Evolutionary conservation across 345 rosid genomes (phyloP).

Genomic region (Cardiospermum halicacabum): DNA sequence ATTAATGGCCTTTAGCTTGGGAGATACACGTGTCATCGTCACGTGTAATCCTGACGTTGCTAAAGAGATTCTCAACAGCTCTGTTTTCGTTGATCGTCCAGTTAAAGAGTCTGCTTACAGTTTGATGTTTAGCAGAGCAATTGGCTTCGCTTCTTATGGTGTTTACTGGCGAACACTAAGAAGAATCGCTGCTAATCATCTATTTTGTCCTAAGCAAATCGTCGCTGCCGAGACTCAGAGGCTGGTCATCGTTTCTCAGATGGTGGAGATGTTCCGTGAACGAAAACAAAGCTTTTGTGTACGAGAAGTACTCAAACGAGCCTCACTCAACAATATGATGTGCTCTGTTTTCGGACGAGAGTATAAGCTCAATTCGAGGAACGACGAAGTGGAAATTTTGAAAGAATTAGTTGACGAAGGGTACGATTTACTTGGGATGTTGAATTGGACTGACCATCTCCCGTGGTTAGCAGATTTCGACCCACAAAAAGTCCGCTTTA

Average conservation of each 20-base stretch:
- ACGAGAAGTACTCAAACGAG: slow-evolving; percentile 53
- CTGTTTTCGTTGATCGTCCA: slow-evolving; percentile 71
- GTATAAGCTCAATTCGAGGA: slow-evolving; percentile 32
- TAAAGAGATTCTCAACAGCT: slow-evolving; percentile 54
- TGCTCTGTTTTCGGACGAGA: slow-evolving; percentile 60
- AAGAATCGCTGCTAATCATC: slow-evolving; percentile 54
- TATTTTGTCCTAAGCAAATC: slow-evolving; percentile 61
- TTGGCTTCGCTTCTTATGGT: slow-evolving; percentile 77
- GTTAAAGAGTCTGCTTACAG: slow-evolving; percentile 69
- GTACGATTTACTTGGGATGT: slow-evolving; percentile 49
- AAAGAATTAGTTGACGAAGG: slow-evolving; percentile 62
- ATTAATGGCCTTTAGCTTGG: slow-evolving; percentile 73
- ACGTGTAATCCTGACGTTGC: slow-evolving; percentile 68
- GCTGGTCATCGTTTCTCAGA: slow-evolving; percentile 38
- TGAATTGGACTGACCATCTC: slow-evolving; percentile 74
- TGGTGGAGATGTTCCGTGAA: slow-evolving; percentile 30
- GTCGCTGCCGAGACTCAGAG: slow-evolving; percentile 43
- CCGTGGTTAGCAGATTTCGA: slow-evolving; percentile 63
- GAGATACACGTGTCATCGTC: slow-evolving; percentile 59
- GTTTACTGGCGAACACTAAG: slow-evolving; percentile 72
- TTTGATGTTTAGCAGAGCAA: slow-evolving; percentile 71
- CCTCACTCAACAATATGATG: slow-evolving; percentile 79
- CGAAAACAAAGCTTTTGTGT: slow-evolving; percentile 27
- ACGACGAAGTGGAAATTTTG: slow-evolving; percentile 36
- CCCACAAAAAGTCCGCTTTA: slow-evolving; percentile 56